Conservation (phyloP, 257 asterid species). For the Gentiana dahurica region DNA sequence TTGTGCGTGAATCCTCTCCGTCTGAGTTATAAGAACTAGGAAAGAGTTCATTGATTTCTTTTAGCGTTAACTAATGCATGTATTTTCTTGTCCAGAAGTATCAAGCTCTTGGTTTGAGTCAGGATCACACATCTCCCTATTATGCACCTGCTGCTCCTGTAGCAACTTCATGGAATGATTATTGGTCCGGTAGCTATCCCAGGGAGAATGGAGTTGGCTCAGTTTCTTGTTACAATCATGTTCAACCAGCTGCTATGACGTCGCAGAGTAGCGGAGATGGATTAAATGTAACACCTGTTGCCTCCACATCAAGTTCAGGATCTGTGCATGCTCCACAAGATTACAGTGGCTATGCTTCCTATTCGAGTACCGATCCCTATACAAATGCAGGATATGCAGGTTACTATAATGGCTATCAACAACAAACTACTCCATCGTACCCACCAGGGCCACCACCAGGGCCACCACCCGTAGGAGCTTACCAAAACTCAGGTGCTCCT, state of each 20-base stretch:
- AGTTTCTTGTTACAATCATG: conserved; percentile 44
- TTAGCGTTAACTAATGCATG: conserved; percentile 3
- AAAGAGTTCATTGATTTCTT: conserved; percentile 7
- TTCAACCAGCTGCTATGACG: conserved; percentile 34
- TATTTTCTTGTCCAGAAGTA: conserved; percentile 37
- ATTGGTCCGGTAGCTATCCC: conserved; percentile 34
- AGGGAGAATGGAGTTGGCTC: conserved; percentile 61
- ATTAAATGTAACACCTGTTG: conserved; percentile 30
- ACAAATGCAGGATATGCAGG: conserved; percentile 53
- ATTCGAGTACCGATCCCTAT: conserved; percentile 63
- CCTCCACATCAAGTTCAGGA: conserved; percentile 63
- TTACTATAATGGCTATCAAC: conserved; percentile 57
- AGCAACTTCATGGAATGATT: conserved; percentile 50
- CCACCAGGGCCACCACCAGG: conserved; percentile 16
- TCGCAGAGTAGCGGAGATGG: conserved; percentile 53
- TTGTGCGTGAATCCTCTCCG: too few species aligned
- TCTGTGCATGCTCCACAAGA: conserved; percentile 50
- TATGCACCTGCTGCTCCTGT: conserved; percentile 44
- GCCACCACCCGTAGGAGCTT: conserved; percentile 65
- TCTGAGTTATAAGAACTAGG: background rate
- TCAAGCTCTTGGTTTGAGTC: conserved; percentile 41
- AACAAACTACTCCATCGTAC: conserved; percentile 61
- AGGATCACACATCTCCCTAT: conserved; percentile 47
- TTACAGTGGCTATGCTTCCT: conserved; percentile 55
- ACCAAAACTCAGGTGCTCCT: conserved; percentile 99